Conservation (phyloP, 495 filamentous ascomycete species). For the Neurospora sp. region DNA sequence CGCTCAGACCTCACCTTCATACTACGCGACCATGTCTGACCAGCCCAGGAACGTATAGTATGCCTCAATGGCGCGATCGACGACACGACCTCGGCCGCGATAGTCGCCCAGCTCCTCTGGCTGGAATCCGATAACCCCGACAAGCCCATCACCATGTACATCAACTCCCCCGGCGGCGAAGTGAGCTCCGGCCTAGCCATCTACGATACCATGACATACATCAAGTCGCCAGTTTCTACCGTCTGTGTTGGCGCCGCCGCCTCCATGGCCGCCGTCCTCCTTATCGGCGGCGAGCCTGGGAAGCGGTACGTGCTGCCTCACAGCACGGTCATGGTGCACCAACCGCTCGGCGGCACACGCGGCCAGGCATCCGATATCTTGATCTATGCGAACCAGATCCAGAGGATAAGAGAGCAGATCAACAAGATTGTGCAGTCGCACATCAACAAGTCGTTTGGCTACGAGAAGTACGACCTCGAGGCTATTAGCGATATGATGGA, state of each 20-base stretch:
- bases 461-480: slow-evolving; percentile 49
- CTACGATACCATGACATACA: slow-evolving; percentile 99
- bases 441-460: slow-evolving; percentile 60
- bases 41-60: slow-evolving; percentile 73
- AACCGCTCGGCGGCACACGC: slow-evolving; percentile 82
- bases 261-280: slow-evolving; percentile 83
- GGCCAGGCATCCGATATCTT: slow-evolving; percentile 89
- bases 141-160: slow-evolving; percentile 93
- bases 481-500: slow-evolving; percentile 94
- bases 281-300: slow-evolving; percentile 76
- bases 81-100: slow-evolving; percentile 75
- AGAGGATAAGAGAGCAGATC: slow-evolving; percentile 71
- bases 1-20: neutral
- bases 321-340: slow-evolving; percentile 91
- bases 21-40: slow-evolving; percentile 6
- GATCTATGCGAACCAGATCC: slow-evolving; percentile 94
- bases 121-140: slow-evolving; percentile 92
- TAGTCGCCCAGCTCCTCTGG: slow-evolving; percentile 93
- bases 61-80: slow-evolving; percentile 90
- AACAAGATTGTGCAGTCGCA: slow-evolving; percentile 86
- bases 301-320: slow-evolving; percentile 85
- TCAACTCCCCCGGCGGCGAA: slow-evolving; percentile 92
- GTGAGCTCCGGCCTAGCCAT: slow-evolving; percentile 92
- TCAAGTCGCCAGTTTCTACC: slow-evolving; percentile 79
- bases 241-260: slow-evolving; percentile 94